phyloP scores from a whole-genome alignment of 1,139 yeast species.

The Diutina pseudorugosa region DNA sequence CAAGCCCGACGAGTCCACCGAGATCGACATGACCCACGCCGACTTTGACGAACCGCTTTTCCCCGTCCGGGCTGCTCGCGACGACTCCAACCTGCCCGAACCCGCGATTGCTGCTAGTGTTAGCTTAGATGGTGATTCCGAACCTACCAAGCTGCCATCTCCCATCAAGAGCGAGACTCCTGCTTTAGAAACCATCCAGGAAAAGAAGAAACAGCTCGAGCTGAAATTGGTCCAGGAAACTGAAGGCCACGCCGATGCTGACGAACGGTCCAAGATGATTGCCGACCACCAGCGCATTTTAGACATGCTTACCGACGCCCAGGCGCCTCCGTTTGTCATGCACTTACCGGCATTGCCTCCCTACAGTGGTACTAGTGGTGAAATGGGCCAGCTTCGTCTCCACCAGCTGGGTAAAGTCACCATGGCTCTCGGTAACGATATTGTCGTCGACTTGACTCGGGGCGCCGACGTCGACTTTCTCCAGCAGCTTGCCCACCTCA shows the following conservation, averaged over 20 bases:
- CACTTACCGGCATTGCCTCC: constrained; percentile 1
- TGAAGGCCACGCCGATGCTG: not conserved
- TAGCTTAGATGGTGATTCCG: constrained; percentile 14
- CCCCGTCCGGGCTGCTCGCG: constrained; percentile 28
- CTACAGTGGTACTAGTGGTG: constrained; percentile 26
- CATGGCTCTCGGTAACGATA: constrained; percentile 56
- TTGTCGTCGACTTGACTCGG: constrained; percentile 22
- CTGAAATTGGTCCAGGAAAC: constrained; percentile 15
- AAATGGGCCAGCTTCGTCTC: constrained; percentile 57
- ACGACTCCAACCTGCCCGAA: constrained; percentile 4
- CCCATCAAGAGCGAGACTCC: constrained; percentile 24
- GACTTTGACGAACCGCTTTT: constrained; percentile 33
- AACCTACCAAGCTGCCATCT: constrained; percentile 15
- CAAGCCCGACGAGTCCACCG: constrained; percentile 27
- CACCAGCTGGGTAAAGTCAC: constrained; percentile 77
- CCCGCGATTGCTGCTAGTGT: not conserved
- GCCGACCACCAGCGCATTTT: constrained; percentile 23
- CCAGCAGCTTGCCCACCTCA: constrained; percentile 41
- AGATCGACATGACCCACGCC: constrained; percentile 53
- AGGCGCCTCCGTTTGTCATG: not conserved
- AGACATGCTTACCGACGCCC: constrained; percentile 13
- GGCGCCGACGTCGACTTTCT: constrained; percentile 67
- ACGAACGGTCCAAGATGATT: constrained; percentile 11
- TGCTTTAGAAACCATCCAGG: constrained; percentile 17
- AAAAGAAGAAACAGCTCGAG: constrained; percentile 19